phyloP scores from a whole-genome alignment of 2,329 filamentous ascomycete genomes.

The Colletotrichum shisoi region DNA sequence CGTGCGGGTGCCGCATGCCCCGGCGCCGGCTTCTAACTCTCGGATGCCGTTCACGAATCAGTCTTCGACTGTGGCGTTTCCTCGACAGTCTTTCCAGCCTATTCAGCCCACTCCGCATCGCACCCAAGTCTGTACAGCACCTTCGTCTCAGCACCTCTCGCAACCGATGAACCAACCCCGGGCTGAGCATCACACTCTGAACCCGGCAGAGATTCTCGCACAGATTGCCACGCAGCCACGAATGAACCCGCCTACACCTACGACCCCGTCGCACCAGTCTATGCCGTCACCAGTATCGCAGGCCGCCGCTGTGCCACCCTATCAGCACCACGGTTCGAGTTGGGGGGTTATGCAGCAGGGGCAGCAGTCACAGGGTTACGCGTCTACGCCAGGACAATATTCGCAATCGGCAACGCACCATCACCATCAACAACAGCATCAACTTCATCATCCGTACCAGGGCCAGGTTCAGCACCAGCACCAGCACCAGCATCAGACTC shows the following conservation, averaged over 20 bases:
- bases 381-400: conserved; percentile 10
- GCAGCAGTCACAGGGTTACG: conserved; percentile 25
- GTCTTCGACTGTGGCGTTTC: conserved; percentile 9
- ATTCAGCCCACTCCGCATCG: not conserved
- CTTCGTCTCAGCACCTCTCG: conserved; percentile 5
- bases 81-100: conserved; percentile 15
- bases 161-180: conserved; percentile 2
- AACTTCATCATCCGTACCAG: conserved; percentile 16
- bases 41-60: conserved; percentile 35
- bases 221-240: conserved; percentile 37
- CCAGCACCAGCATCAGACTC: conserved; percentile 13
- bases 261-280: conserved; percentile 21
- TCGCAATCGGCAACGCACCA: conserved; percentile 36
- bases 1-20: conserved; percentile 18
- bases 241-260: conserved; percentile 34
- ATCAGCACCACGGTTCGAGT: conserved; percentile 6
- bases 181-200: conserved; percentile 33
- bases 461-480: not conserved
- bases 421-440: conserved; percentile 28
- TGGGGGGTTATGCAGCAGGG: conserved; percentile 19
- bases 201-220: conserved; percentile 33
- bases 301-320: not conserved
- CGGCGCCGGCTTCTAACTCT: conserved; percentile 2
- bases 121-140: not conserved
- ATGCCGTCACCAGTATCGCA: conserved; percentile 11